Evolutionary conservation across 495 filamentous ascomycete species (phyloP).

Genomic region (Penicillium crystallinum): DNA sequence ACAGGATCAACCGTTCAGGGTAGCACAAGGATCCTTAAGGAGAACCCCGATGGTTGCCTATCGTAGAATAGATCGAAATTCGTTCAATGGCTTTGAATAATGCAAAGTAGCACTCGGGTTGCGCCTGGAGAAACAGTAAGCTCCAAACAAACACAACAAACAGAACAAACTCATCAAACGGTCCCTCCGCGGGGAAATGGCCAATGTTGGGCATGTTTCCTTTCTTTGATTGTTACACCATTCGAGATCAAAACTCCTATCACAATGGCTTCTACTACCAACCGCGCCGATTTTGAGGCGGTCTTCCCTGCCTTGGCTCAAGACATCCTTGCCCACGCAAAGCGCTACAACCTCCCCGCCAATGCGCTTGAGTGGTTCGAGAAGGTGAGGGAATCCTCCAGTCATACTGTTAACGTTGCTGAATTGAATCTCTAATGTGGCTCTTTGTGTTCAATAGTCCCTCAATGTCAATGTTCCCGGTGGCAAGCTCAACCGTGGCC

Average conservation of each 20-base stretch:
- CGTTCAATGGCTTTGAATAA: neutral
- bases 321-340: conserved; percentile 68
- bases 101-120: neutral
- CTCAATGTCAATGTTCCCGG: conserved; percentile 82
- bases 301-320: conserved; percentile 77
- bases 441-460: conserved; percentile 41
- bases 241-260: conserved; percentile 5
- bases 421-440: neutral
- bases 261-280: conserved; percentile 61
- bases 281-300: conserved; percentile 77
- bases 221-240: neutral
- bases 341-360: conserved; percentile 73
- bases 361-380: conserved; percentile 84
- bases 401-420: neutral
- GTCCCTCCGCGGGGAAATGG: conserved; percentile 15
- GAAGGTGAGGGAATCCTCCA: conserved; percentile 51
- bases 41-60: too few species aligned
- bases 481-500: conserved; percentile 97
- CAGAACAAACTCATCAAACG: conserved; percentile 23
- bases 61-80: neutral
- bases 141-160: conserved; percentile 3
- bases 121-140: neutral
- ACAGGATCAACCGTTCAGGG: neutral
- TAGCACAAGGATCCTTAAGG: neutral
- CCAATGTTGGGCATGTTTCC: neutral